Conservation (phyloP, 108 stramenopile genomes). For the Parietichytrium sp. region DNA sequence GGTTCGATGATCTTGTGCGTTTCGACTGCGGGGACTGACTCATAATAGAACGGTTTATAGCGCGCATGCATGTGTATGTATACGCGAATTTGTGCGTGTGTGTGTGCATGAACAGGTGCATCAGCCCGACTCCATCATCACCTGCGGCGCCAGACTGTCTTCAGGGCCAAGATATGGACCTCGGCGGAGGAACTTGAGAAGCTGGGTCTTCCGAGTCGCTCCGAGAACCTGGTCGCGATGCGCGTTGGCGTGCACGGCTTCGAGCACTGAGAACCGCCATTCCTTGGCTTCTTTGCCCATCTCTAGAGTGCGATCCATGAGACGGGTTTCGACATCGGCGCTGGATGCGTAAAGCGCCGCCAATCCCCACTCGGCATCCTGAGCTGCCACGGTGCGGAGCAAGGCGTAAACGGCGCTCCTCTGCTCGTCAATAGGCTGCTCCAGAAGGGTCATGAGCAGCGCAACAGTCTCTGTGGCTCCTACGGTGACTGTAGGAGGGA, state of each 20-base stretch:
- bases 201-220: not conserved
- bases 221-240: constrained; percentile 16
- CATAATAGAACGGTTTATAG: no score
- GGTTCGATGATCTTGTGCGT: no score
- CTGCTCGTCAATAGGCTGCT: constrained; percentile 32
- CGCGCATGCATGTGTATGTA: no score
- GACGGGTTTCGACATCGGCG: not conserved
- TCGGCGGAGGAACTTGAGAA: not conserved
- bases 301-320: not conserved
- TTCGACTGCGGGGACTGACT: no score
- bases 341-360: not conserved
- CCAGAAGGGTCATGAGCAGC: not conserved
- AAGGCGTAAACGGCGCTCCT: not conserved
- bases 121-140: no score
- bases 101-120: no score
- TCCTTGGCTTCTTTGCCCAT: constrained; percentile 20
- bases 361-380: not conserved
- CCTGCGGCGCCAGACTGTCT: no score
- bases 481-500: not conserved
- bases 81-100: no score
- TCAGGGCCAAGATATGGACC: constrained; percentile 16
- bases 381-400: constrained; percentile 22
- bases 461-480: not conserved
- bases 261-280: constrained; percentile 24
- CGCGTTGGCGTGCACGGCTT: not conserved